Conservation (phyloP, 2,329 filamentous ascomycete species). For the Apiospora sp. region DNA sequence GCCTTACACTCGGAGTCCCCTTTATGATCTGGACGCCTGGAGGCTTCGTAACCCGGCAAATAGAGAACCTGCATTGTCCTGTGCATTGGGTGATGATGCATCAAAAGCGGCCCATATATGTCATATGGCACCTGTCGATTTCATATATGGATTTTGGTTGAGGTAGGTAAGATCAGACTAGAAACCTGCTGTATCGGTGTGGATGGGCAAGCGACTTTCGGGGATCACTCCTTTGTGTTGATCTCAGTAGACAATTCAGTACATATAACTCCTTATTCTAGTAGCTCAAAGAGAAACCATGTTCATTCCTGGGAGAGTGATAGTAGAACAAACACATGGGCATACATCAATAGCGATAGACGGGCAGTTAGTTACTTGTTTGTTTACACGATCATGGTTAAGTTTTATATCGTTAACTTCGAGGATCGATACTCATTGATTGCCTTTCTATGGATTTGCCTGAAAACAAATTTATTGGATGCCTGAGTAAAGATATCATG, state of each 20-base stretch:
- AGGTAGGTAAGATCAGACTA: no score
- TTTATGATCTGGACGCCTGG: background rate
- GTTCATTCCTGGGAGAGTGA: no score
- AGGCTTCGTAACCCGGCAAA: background rate
- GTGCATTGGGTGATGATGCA: background rate
- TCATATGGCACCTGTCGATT: background rate
- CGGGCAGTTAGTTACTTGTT: background rate
- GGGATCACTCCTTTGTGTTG: no score
- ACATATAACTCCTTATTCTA: no score
- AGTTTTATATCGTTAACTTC: background rate
- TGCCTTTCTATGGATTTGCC: conserved; percentile 13
- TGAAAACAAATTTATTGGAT: background rate
- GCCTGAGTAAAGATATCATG: background rate
- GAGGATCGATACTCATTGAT: background rate
- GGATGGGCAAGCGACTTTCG: no score
- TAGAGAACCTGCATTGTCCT: background rate
- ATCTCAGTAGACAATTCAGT: no score
- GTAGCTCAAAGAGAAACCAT: no score
- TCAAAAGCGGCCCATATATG: background rate
- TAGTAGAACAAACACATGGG: background rate
- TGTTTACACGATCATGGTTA: background rate
- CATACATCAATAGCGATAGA: background rate
- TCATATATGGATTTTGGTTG: no score
- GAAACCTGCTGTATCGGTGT: no score
- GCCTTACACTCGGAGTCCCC: background rate